phyloP scores from a whole-genome alignment of 2,329 filamentous ascomycete species.

The Fusarium nelsonii region DNA sequence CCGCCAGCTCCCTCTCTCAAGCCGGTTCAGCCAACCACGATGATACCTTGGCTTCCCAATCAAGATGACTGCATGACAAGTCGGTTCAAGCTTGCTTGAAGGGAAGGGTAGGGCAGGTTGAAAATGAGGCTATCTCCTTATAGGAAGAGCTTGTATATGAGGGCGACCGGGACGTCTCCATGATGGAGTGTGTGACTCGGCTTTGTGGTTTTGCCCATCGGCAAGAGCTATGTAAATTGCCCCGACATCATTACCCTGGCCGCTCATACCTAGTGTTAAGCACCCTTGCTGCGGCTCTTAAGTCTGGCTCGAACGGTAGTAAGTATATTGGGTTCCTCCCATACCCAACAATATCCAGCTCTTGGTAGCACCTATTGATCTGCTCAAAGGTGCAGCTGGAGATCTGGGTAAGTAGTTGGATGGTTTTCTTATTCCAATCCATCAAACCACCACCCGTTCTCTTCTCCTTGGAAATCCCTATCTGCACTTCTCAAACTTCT shows the following conservation, averaged over 20 bases:
- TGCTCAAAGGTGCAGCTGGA: background rate
- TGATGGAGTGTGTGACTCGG: background rate
- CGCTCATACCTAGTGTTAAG: background rate
- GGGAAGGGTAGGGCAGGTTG: conserved; percentile 3
- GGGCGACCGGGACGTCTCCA: background rate
- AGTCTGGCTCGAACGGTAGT: too few species aligned
- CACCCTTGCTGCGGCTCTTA: too few species aligned
- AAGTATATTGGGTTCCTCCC: too few species aligned
- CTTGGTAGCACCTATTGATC: background rate
- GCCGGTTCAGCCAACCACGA: background rate
- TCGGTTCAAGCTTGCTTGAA: background rate
- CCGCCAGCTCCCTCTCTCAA: background rate
- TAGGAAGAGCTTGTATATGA: background rate
- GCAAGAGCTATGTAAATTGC: background rate
- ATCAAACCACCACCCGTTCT: background rate
- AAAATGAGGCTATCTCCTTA: background rate
- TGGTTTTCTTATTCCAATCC: background rate
- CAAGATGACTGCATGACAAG: conserved; percentile 1
- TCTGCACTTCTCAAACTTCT: background rate
- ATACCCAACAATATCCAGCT: background rate
- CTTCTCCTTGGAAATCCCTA: background rate
- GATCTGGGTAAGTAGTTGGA: background rate
- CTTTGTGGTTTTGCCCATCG: background rate
- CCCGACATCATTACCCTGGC: background rate
- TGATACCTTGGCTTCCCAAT: background rate